Evolutionary conservation across 306 rosid species (phyloP).

Genomic region (Cucumis hystrix): DNA sequence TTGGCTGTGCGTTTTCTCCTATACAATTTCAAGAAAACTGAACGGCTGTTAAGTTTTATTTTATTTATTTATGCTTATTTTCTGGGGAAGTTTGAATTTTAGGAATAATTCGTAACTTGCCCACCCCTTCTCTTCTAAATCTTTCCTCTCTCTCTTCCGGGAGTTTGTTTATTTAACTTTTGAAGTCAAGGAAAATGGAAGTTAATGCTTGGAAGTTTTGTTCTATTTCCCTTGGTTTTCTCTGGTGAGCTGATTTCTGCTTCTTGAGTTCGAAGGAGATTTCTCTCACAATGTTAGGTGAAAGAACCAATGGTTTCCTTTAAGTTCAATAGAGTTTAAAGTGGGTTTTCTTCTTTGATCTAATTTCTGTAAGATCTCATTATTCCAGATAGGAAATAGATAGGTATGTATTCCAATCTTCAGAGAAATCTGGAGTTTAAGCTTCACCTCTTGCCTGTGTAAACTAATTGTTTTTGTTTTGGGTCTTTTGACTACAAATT

Average conservation of each 20-base stretch:
- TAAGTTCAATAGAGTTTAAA: background rate
- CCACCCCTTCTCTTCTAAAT: background rate
- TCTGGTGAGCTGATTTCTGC: background rate
- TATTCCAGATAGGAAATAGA: background rate
- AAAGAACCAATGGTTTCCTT: background rate
- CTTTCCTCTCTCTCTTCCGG: background rate
- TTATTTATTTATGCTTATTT: background rate
- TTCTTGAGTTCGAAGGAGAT: slow-evolving; percentile 1
- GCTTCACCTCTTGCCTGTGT: background rate
- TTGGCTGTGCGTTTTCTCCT: background rate
- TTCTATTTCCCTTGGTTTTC: background rate
- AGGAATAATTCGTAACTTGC: background rate
- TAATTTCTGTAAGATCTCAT: slow-evolving; percentile 14
- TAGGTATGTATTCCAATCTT: background rate
- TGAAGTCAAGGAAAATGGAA: background rate
- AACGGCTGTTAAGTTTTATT: slow-evolving; percentile 11
- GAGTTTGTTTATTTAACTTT: background rate
- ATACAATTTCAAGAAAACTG: slow-evolving; percentile 1
- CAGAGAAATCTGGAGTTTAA: background rate
- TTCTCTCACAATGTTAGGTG: background rate
- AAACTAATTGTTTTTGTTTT: background rate
- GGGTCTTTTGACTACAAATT: background rate
- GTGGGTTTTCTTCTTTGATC: background rate
- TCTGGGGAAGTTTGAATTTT: background rate
- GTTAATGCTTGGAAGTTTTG: background rate